phyloP scores from a whole-genome alignment of 2,329 filamentous ascomycete genomes.

The Neofusicoccum sp. region DNA sequence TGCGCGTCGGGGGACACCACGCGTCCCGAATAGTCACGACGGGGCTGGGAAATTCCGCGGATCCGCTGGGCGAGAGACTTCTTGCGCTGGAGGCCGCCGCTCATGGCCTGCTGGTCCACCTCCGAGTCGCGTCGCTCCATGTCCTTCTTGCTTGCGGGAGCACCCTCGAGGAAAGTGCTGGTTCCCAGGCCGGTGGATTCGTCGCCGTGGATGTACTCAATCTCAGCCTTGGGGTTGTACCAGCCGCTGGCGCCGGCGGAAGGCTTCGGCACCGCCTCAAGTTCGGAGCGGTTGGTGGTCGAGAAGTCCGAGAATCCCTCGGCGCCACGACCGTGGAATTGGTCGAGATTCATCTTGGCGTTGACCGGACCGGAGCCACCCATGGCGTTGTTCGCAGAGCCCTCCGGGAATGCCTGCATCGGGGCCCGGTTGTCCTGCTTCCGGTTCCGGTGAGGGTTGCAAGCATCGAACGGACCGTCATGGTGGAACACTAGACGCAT shows the following conservation, averaged over 20 bases:
- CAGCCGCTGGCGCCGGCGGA: conserved; percentile 38
- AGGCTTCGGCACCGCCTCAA: conserved; percentile 33
- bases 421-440: conserved; percentile 81
- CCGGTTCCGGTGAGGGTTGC: conserved; percentile 91
- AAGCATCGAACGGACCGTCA: conserved; percentile 94
- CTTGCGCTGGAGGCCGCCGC: conserved; percentile 72
- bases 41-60: conserved; percentile 76
- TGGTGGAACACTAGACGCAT: conserved; percentile 81
- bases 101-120: conserved; percentile 53
- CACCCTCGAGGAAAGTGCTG: conserved; percentile 92
- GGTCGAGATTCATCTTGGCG: conserved; percentile 76
- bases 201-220: conserved; percentile 79
- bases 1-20: conserved; percentile 58
- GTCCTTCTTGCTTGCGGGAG: conserved; percentile 79
- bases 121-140: conserved; percentile 77
- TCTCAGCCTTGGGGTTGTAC: conserved; percentile 44
- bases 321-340: conserved; percentile 83
- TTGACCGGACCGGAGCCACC: conserved; percentile 87
- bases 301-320: conserved; percentile 86
- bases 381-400: conserved; percentile 87
- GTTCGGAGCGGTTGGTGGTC: conserved; percentile 26
- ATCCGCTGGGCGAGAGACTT: conserved; percentile 94
- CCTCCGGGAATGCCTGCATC: conserved; percentile 94
- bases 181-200: conserved; percentile 85
- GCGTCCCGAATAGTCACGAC: conserved; percentile 54